Percentiles rank a stretch among this genome's conserved stretches.
These are phyloP conservation scores for Huntiella bhutanensis DNA, from an alignment of 2,329 filamentous ascomycete species.

Conservation along the genomic window DNA sequence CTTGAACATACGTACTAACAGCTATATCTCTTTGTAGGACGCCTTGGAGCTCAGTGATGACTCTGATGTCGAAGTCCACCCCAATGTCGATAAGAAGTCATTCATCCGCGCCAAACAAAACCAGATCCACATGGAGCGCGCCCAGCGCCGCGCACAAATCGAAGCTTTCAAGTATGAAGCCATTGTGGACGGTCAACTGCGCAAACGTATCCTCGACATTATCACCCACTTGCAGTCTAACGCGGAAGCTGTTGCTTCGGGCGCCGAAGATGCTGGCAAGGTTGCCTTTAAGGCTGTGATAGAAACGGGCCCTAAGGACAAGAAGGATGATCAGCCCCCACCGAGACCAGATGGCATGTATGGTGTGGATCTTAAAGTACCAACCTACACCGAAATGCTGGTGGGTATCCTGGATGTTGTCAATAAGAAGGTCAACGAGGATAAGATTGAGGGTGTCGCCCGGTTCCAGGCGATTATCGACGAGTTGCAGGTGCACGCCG, in stretches of 20 bases:
- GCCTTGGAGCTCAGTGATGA: conserved; percentile 93
- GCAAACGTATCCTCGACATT: conserved; percentile 64
- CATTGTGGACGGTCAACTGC: conserved; percentile 77
- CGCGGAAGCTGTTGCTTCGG: conserved; percentile 31
- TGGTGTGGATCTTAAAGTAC: conserved; percentile 50
- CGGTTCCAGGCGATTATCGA: conserved; percentile 58
- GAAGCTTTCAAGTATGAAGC: conserved; percentile 82
- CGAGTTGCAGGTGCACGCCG: conserved; percentile 58
- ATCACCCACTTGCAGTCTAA: conserved; percentile 57
- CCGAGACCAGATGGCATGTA: conserved; percentile 64
- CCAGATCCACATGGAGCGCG: conserved; percentile 84
- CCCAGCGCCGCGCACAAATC: conserved; percentile 73
- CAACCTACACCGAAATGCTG: conserved; percentile 94
- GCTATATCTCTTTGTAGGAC: conserved; percentile 33
- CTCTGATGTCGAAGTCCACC: conserved; percentile 94
- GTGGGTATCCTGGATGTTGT: conserved; percentile 87
- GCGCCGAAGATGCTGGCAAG: conserved; percentile 50
- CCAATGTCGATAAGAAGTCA: conserved; percentile 94
- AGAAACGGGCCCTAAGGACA: conserved; percentile 49
- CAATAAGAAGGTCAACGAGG: conserved; percentile 64
- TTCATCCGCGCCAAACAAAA: conserved; percentile 97
- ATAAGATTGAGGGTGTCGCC: conserved; percentile 41
- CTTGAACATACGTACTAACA: conserved; percentile 8
- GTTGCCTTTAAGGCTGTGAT: conserved; percentile 79
- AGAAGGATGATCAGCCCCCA: conserved; percentile 56